Percentiles rank a stretch among this genome's conserved stretches.
These are phyloP conservation scores for Ampelomyces quisqualis DNA, from an alignment of 2,329 filamentous ascomycete species.

Conservation along the genomic window DNA sequence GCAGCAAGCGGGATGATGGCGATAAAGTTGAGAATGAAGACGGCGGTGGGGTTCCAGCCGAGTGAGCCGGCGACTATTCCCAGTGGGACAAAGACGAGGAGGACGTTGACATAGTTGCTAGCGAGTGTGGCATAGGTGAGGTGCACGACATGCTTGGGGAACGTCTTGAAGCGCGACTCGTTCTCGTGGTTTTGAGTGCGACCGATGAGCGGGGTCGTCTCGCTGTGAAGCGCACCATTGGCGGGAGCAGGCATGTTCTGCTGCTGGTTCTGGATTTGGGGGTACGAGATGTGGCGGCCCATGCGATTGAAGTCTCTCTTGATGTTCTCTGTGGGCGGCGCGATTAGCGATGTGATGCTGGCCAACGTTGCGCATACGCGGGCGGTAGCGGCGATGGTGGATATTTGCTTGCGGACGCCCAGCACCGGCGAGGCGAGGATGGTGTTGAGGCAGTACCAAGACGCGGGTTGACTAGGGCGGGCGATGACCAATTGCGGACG, in stretches of 20 bases:
- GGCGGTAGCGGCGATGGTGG: background rate
- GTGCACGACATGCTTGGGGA: slow-evolving; percentile 36
- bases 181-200: slow-evolving; percentile 18
- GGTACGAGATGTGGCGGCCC: slow-evolving; percentile 26
- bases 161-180: slow-evolving; percentile 30
- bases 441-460: slow-evolving; percentile 1
- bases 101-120: slow-evolving; percentile 65
- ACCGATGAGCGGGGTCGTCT: slow-evolving; percentile 36
- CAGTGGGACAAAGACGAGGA: slow-evolving; percentile 71
- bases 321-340: slow-evolving; percentile 34
- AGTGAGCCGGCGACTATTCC: slow-evolving; percentile 67
- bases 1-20: slow-evolving; percentile 76
- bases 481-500: background rate
- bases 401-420: background rate
- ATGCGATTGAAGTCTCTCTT: slow-evolving; percentile 36
- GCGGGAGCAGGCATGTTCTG: slow-evolving; percentile 26
- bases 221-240: slow-evolving; percentile 30
- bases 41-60: slow-evolving; percentile 64
- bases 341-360: slow-evolving; percentile 31
- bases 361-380: background rate
- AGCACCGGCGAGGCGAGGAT: background rate
- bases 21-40: slow-evolving; percentile 78
- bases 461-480: background rate
- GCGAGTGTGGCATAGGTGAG: slow-evolving; percentile 47
- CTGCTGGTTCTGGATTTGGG: slow-evolving; percentile 5